Conservation (phyloP, 305 asterid species). For the Fraxinus velutina region DNA sequence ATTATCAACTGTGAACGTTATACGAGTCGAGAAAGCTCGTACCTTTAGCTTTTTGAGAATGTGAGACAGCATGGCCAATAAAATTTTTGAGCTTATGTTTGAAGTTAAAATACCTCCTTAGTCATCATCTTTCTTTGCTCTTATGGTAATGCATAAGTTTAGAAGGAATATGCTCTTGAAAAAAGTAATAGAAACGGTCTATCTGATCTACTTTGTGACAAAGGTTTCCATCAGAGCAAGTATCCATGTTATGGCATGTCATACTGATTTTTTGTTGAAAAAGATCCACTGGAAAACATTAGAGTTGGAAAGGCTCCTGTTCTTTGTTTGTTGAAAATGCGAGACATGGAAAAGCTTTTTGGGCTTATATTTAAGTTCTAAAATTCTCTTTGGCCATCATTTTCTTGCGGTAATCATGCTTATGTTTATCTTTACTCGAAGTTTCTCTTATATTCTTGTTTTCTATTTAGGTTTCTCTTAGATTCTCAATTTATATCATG, state of each 20-base stretch:
- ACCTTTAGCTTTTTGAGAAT: constrained; percentile 19
- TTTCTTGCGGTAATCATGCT: not conserved
- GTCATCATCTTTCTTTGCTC: not conserved
- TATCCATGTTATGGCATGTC: not conserved
- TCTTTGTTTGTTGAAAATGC: not conserved
- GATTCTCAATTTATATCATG: not conserved
- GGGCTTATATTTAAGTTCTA: not conserved
- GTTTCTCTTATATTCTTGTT: not conserved
- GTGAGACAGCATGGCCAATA: constrained; percentile 11
- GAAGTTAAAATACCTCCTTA: not conserved
- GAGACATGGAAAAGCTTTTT: not conserved
- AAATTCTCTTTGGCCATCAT: not conserved
- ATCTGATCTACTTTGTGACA: not conserved
- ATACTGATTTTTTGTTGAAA: not conserved
- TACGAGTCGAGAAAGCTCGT: constrained; percentile 6
- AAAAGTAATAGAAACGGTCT: not conserved
- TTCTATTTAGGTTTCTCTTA: not conserved
- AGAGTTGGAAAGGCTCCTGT: not conserved
- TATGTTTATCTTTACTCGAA: not conserved
- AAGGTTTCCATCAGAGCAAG: not conserved
- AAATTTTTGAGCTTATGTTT: not conserved
- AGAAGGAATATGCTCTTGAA: not conserved
- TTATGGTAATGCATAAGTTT: constrained; percentile 16
- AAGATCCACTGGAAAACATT: not conserved
- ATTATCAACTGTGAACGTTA: not conserved